Percentiles rank a stretch among this genome's conserved stretches.
Evolutionary conservation across 176 grass and related monocot genomes (phyloP).

Genomic region (Oropetium thomaeum): DNA sequence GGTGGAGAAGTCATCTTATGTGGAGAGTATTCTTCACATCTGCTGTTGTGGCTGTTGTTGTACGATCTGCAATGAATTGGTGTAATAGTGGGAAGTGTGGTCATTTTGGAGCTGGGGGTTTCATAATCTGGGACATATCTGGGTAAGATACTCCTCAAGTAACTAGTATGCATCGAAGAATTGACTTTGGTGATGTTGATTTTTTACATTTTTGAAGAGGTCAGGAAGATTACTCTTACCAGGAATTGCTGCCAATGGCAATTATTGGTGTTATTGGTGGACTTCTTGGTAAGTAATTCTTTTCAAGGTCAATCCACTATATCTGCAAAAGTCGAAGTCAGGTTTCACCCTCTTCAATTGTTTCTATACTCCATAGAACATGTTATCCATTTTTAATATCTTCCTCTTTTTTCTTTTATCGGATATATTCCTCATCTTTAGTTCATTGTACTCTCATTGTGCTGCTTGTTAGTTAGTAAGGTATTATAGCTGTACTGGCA

Average conservation of each 20-base stretch:
- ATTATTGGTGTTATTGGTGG: slow-evolving; percentile 99
- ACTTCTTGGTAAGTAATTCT: slow-evolving; percentile 66
- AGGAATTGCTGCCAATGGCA: slow-evolving; percentile 91
- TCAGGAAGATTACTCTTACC: slow-evolving; percentile 99
- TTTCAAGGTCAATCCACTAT: slow-evolving; percentile 16
- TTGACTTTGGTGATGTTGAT: slow-evolving; percentile 41
- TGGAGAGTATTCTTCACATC: slow-evolving; percentile 99
- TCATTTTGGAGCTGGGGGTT: slow-evolving; percentile 98
- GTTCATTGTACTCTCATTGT: not conserved
- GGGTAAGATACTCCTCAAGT: slow-evolving; percentile 50
- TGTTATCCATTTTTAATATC: not conserved
- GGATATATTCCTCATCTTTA: not conserved
- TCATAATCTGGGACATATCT: slow-evolving; percentile 99
- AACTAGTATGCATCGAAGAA: not conserved
- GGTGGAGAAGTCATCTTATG: slow-evolving; percentile 99
- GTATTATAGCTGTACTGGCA: not conserved
- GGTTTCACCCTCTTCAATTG: slow-evolving; percentile 15
- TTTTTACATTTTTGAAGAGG: slow-evolving; percentile 62
- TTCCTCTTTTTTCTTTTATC: not conserved
- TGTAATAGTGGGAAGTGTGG: slow-evolving; percentile 96
- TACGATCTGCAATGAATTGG: slow-evolving; percentile 89
- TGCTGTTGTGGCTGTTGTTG: slow-evolving; percentile 95
- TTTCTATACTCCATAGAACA: slow-evolving; percentile 15
- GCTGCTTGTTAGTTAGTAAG: not conserved
- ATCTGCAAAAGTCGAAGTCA: slow-evolving; percentile 21